These are phyloP conservation scores for Papiliotrema laurentii DNA, from an alignment of 1,284 basidiomycete species.

Conservation along the genomic window DNA sequence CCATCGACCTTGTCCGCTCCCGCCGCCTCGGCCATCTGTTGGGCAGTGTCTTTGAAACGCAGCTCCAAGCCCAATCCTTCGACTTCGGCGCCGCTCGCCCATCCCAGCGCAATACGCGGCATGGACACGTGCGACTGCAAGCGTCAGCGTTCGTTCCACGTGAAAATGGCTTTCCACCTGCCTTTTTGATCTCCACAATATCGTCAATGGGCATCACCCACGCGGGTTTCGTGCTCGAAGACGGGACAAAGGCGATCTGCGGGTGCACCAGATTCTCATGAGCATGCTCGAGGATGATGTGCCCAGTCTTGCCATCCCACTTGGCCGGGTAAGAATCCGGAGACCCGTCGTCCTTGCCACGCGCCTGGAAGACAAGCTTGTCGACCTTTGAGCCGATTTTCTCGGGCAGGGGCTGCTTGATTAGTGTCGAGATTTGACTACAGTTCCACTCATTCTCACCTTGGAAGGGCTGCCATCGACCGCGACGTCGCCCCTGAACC, in stretches of 20 bases:
- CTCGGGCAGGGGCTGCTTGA: not conserved
- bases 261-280: conserved; percentile 23
- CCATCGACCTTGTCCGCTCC: conserved; percentile 22
- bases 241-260: conserved; percentile 39
- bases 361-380: conserved; percentile 37
- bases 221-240: conserved; percentile 23
- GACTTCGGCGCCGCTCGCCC: conserved; percentile 46
- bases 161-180: conserved; percentile 14
- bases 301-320: conserved; percentile 39
- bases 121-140: conserved; percentile 43
- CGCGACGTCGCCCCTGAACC: conserved; percentile 44
- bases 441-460: conserved; percentile 17
- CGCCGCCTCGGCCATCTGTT: conserved; percentile 18
- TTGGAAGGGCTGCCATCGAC: conserved; percentile 43
- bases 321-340: conserved; percentile 44
- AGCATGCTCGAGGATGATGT: conserved; percentile 38
- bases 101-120: conserved; percentile 47
- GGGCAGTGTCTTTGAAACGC: conserved; percentile 31
- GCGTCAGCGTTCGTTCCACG: not conserved
- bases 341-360: conserved; percentile 38
- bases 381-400: conserved; percentile 46
- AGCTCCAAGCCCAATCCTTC: conserved; percentile 45
- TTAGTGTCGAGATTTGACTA: not conserved
- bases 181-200: conserved; percentile 50
- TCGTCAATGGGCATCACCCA: conserved; percentile 43